Evolutionary conservation across 208 protist genomes (phyloP).

Genomic region (Lotmaria passim): DNA sequence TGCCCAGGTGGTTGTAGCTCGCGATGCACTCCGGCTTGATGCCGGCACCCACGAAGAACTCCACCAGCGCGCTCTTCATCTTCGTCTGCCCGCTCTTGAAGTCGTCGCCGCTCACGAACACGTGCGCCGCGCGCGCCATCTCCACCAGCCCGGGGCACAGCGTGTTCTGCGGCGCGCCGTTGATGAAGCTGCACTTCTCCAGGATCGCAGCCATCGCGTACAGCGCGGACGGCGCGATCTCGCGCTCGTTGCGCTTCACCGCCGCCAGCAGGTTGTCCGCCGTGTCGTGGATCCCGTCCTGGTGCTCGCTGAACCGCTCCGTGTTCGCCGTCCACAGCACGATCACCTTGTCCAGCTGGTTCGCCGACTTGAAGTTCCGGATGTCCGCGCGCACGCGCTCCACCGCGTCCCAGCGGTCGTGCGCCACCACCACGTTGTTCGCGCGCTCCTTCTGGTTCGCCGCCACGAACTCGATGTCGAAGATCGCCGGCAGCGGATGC

Average conservation of each 20-base stretch:
- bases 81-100: conserved; percentile 99
- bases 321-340: conserved; percentile 99
- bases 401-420: conserved; percentile 93
- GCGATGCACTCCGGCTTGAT: conserved; percentile 87
- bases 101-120: conserved; percentile 98
- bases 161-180: conserved; percentile 99
- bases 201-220: conserved; percentile 98
- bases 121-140: conserved; percentile 86
- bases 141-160: conserved; percentile 97
- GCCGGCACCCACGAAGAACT: conserved; percentile 97
- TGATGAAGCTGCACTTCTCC: conserved; percentile 97
- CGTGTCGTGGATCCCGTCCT: conserved; percentile 95
- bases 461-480: conserved; percentile 98
- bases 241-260: conserved; percentile 85
- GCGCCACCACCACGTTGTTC: conserved; percentile 94
- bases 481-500: conserved; percentile 95
- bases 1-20: conserved; percentile 97
- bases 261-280: conserved; percentile 94
- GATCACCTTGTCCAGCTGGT: conserved; percentile 97
- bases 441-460: conserved; percentile 97
- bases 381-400: conserved; percentile 96
- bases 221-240: conserved; percentile 96
- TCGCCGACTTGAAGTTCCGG: conserved; percentile 80
- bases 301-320: conserved; percentile 96
- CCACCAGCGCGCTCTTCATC: conserved; percentile 98